phyloP scores from a whole-genome alignment of 371 early-diverging fungal species.

The Lichtheimia ramosa region DNA sequence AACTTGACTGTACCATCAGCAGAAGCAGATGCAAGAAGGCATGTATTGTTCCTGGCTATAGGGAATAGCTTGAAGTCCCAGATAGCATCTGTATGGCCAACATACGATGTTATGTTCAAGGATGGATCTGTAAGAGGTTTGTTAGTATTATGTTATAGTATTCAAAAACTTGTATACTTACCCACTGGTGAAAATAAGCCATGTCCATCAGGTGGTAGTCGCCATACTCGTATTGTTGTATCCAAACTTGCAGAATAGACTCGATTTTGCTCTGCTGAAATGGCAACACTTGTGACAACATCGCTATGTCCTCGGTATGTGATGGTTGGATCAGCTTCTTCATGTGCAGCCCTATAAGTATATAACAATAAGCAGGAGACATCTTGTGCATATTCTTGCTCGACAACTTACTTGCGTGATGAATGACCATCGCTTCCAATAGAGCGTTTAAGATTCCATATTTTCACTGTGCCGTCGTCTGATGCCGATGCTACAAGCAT shows the following conservation, averaged over 20 bases:
- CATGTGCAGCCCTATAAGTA: constrained; percentile 15
- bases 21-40: constrained; percentile 73
- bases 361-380: background rate
- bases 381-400: background rate
- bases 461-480: constrained; percentile 83
- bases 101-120: constrained; percentile 57
- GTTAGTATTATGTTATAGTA: background rate
- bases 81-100: constrained; percentile 83
- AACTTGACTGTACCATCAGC: constrained; percentile 84
- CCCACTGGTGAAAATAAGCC: constrained; percentile 59
- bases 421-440: constrained; percentile 35
- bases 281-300: constrained; percentile 66
- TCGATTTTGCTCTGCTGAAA: constrained; percentile 59
- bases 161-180: constrained; percentile 20
- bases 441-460: constrained; percentile 66
- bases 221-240: constrained; percentile 74
- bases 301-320: constrained; percentile 84
- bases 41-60: constrained; percentile 23
- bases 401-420: constrained; percentile 33
- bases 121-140: constrained; percentile 47
- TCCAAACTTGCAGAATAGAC: constrained; percentile 79
- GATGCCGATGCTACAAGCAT: constrained; percentile 71
- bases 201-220: constrained; percentile 60
- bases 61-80: constrained; percentile 85
- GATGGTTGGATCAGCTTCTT: constrained; percentile 71